A percentile compares a stretch with the other conserved stretches of the same genome.
These are phyloP conservation scores for Purpureocillium takamizusanense DNA, from an alignment of 2,329 filamentous ascomycete genomes.

Conservation along the genomic window DNA sequence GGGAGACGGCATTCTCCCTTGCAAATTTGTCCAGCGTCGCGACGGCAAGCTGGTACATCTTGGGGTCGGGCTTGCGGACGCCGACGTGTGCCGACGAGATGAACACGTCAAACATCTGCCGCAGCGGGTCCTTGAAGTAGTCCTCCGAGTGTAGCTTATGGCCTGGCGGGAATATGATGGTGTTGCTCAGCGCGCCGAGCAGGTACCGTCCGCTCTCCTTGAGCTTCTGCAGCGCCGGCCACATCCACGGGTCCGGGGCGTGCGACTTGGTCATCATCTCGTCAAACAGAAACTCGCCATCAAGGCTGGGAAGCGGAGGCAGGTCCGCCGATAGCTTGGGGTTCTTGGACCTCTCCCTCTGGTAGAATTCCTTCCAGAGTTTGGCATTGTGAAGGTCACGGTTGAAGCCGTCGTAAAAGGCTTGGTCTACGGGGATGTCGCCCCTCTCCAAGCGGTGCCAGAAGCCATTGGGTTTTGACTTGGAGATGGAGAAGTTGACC, in stretches of 20 bases:
- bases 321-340: slow-evolving; percentile 27
- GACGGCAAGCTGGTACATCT: slow-evolving; percentile 71
- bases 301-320: slow-evolving; percentile 61
- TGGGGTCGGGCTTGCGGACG: slow-evolving; percentile 75
- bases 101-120: slow-evolving; percentile 73
- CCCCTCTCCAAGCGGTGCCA: slow-evolving; percentile 89
- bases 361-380: slow-evolving; percentile 62
- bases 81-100: slow-evolving; percentile 81
- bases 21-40: slow-evolving; percentile 55
- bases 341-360: slow-evolving; percentile 30
- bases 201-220: slow-evolving; percentile 56
- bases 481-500: slow-evolving; percentile 84
- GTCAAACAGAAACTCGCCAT: slow-evolving; percentile 76
- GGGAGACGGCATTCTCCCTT: slow-evolving; percentile 34
- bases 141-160: slow-evolving; percentile 55
- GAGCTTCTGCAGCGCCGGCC: slow-evolving; percentile 66
- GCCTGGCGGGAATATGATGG: slow-evolving; percentile 70
- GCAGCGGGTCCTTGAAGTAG: slow-evolving; percentile 46
- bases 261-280: slow-evolving; percentile 76
- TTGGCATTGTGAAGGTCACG: slow-evolving; percentile 57
- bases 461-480: slow-evolving; percentile 65
- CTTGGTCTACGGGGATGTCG: slow-evolving; percentile 62
- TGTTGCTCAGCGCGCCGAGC: slow-evolving; percentile 82
- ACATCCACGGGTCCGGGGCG: slow-evolving; percentile 77
- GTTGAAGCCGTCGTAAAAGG: slow-evolving; percentile 71